These are phyloP conservation scores for Claviceps fusiformis DNA, from an alignment of 2,329 filamentous ascomycete genomes.

Conservation along the genomic window DNA sequence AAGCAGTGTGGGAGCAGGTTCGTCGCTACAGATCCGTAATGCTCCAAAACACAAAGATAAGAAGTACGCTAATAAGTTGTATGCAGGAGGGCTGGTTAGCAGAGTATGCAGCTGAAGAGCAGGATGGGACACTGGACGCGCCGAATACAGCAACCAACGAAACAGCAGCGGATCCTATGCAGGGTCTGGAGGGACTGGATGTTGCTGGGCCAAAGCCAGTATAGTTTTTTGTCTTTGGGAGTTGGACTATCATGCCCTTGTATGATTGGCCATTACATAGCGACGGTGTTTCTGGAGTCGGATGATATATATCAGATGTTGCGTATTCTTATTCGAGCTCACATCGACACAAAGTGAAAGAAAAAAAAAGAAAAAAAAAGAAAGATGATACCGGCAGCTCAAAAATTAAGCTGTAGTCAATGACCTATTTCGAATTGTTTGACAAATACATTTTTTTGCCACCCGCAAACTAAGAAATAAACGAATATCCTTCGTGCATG, in stretches of 20 bases:
- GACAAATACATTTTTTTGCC: slow-evolving; percentile 9
- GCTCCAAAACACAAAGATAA: not conserved
- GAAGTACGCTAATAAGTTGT: not conserved
- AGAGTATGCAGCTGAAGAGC: slow-evolving; percentile 70
- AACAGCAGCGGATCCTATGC: slow-evolving; percentile 73
- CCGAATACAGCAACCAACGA: slow-evolving; percentile 24
- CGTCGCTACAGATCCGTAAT: slow-evolving; percentile 14
- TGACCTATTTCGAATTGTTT: slow-evolving; percentile 2
- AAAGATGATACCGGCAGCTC: slow-evolving; percentile 1
- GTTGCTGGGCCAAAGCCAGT: slow-evolving; percentile 80
- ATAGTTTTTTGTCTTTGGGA: slow-evolving; percentile 26
- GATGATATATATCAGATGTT: slow-evolving; percentile 8
- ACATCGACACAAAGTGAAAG: slow-evolving; percentile 12
- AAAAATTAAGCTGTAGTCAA: slow-evolving; percentile 7
- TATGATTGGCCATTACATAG: slow-evolving; percentile 23
- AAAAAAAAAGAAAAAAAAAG: not conserved
- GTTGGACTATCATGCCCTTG: slow-evolving; percentile 6
- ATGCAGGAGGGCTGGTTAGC: slow-evolving; percentile 82
- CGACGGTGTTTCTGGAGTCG: slow-evolving; percentile 30
- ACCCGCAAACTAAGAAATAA: slow-evolving; percentile 1
- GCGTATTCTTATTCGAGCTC: slow-evolving; percentile 3
- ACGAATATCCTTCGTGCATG: slow-evolving; percentile 1
- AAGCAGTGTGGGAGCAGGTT: slow-evolving; percentile 95
- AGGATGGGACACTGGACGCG: slow-evolving; percentile 34
- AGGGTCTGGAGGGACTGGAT: slow-evolving; percentile 83